Evolutionary conservation across 2,329 filamentous ascomycete genomes (phyloP), one percentile per base, ranked within the genome.

Genomic region (Raffaelea deltoideospora): DNA sequence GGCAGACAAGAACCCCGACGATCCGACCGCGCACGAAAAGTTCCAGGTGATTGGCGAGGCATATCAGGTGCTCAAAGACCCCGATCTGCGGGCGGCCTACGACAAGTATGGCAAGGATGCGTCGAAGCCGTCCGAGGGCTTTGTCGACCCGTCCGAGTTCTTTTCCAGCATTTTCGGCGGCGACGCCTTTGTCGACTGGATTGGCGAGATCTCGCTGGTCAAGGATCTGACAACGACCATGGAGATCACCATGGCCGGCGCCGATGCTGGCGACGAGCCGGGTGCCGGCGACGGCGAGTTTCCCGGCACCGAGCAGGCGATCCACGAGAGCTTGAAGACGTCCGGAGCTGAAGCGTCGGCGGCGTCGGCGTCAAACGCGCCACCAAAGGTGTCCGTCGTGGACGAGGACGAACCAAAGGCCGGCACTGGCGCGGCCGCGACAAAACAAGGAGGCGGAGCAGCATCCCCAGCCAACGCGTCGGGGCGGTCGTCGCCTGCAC

Each of bases 141-240:
- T 98, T 57, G 83, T 83, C 65, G 90, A 98, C 56, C 90, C 90
- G 1, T 72, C 86, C 45, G 90, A 98, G 60, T 98, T 98, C 70
- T 98, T 98, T 63, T 82, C 82, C 51, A 92, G 87, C 66, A 98
- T 98, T 49, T 98, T 98, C 53, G 90, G 90, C 48, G 90, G 90
- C 42, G 88, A 95, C 50, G 86, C 88, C 11, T 98, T 98, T 52
- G 68, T 80, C 42, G 88, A 98, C 64, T 85, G 90, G 68, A 96
- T 98, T 52, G 90, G 90, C 47, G 90, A 98, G 67, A 94, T 98
- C 48, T 90, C 84, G 35, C 74, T 98, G 40, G 95, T 98, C 83
- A 96, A 95, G 64, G 90, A 98, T 53, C 69, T 98, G 37, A 96
- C 88, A 15, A 85, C 86, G 51, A 94, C 87, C 31, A 96, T 98